Conservation (phyloP, 2,329 filamentous ascomycete species). For the Fusarium nygamai region DNA sequence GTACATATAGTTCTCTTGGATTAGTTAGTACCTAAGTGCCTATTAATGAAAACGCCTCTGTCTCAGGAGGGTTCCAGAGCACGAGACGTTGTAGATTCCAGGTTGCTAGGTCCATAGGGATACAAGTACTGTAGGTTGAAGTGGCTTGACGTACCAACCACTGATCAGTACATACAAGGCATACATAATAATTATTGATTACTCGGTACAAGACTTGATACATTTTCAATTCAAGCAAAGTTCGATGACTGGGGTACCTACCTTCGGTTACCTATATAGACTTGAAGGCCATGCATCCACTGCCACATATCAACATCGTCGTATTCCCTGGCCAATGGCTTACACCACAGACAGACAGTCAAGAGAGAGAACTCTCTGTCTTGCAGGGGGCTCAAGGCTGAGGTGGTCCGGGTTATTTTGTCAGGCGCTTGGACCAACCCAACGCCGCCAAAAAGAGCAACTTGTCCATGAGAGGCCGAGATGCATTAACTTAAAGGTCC, state of each 20-base stretch:
- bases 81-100: not conserved
- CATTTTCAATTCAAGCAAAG: not conserved
- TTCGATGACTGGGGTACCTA: not conserved
- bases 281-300: not conserved
- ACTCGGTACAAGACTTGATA: not conserved
- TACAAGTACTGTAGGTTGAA: no score
- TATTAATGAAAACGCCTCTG: conserved; percentile 12
- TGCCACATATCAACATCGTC: not conserved
- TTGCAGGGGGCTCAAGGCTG: conserved; percentile 2
- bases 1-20: not conserved
- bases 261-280: not conserved
- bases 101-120: not conserved
- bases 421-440: conserved; percentile 44
- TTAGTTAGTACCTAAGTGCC: not conserved
- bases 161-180: not conserved
- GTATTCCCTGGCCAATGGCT: not conserved
- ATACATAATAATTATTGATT: not conserved
- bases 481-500: conserved; percentile 40
- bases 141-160: not conserved
- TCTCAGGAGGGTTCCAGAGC: conserved; percentile 6
- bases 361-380: not conserved
- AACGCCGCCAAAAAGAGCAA: conserved; percentile 41
- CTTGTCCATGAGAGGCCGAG: conserved; percentile 40
- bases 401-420: conserved; percentile 40
- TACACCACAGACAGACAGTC: not conserved